phyloP scores from a whole-genome alignment of 2,329 filamentous ascomycete genomes.

The Claviceps spartinae region DNA sequence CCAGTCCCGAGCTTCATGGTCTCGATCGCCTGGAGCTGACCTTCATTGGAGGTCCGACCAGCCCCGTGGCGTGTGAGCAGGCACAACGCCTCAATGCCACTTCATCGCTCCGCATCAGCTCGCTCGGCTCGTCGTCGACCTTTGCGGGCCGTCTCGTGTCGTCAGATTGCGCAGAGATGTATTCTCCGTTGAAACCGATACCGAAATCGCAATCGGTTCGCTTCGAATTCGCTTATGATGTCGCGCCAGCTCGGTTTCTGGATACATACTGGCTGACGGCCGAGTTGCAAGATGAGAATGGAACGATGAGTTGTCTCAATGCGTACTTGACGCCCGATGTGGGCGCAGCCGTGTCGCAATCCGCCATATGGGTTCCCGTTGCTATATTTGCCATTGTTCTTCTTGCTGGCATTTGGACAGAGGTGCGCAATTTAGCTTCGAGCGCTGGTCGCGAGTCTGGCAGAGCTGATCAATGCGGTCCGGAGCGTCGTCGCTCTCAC shows the following conservation, averaged over 20 bases:
- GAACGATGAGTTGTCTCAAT: not conserved
- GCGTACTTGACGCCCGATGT: constrained; percentile 1
- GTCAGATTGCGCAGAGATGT: not conserved
- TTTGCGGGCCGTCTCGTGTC: not conserved
- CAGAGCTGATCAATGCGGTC: not conserved
- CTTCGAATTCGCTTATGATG: not conserved
- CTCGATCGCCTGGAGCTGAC: not conserved
- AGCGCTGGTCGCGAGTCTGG: not conserved
- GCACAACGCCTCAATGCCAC: not conserved
- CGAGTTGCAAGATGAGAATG: not conserved
- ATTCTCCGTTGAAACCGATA: not conserved
- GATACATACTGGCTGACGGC: constrained; percentile 1
- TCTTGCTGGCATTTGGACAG: not conserved
- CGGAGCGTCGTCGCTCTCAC: not conserved
- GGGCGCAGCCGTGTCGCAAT: not conserved
- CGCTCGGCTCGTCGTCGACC: not conserved
- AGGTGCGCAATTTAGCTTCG: not conserved
- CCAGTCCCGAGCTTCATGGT: not conserved
- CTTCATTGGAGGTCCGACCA: not conserved
- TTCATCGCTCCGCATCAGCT: not conserved
- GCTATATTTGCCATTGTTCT: not conserved
- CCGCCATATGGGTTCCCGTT: not conserved
- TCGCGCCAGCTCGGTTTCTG: not conserved
- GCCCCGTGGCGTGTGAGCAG: not conserved
- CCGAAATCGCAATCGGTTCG: no score